Evolutionary conservation across 2,329 filamentous ascomycete species (phyloP).

Genomic region (Fusarium concolor): DNA sequence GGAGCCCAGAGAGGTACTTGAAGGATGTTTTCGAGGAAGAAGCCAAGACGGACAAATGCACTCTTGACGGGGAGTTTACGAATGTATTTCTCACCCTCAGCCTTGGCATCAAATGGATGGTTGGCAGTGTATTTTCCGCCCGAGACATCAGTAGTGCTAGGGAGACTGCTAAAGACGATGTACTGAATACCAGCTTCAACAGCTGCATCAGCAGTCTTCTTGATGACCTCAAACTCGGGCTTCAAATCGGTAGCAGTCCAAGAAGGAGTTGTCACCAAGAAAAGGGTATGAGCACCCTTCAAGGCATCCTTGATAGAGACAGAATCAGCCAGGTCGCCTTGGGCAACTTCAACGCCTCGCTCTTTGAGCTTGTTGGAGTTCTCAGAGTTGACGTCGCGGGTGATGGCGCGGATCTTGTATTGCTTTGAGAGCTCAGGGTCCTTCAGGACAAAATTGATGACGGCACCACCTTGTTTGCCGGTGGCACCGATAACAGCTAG

Average conservation of each 20-base stretch:
- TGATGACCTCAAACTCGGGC: slow-evolving; percentile 54
- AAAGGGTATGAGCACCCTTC: slow-evolving; percentile 59
- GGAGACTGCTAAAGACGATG: slow-evolving; percentile 56
- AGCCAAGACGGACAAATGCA: slow-evolving; percentile 56
- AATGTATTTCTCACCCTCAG: slow-evolving; percentile 64
- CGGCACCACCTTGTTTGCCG: slow-evolving; percentile 62
- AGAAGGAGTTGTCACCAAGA: slow-evolving; percentile 59
- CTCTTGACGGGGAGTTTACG: slow-evolving; percentile 57
- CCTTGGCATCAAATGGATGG: slow-evolving; percentile 64
- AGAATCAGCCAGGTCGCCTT: slow-evolving; percentile 56
- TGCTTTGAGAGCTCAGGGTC: slow-evolving; percentile 57
- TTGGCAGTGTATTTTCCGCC: slow-evolving; percentile 50
- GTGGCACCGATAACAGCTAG: slow-evolving; percentile 64
- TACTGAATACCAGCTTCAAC: slow-evolving; percentile 53
- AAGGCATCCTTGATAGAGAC: slow-evolving; percentile 56
- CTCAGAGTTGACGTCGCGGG: slow-evolving; percentile 55
- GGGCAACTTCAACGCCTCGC: slow-evolving; percentile 49
- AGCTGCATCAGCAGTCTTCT: slow-evolving; percentile 54
- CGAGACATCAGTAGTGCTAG: slow-evolving; percentile 50
- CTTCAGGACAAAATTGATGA: slow-evolving; percentile 58
- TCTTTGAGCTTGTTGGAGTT: slow-evolving; percentile 48
- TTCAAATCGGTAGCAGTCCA: slow-evolving; percentile 51
- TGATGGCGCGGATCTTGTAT: slow-evolving; percentile 63
- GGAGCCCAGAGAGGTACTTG: slow-evolving; percentile 45
- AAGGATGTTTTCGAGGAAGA: slow-evolving; percentile 57